Percentiles rank a stretch among this genome's conserved stretches.
Evolutionary conservation across 148 eudicot species (phyloP).

Genomic region (Rhododendron ovatum): DNA sequence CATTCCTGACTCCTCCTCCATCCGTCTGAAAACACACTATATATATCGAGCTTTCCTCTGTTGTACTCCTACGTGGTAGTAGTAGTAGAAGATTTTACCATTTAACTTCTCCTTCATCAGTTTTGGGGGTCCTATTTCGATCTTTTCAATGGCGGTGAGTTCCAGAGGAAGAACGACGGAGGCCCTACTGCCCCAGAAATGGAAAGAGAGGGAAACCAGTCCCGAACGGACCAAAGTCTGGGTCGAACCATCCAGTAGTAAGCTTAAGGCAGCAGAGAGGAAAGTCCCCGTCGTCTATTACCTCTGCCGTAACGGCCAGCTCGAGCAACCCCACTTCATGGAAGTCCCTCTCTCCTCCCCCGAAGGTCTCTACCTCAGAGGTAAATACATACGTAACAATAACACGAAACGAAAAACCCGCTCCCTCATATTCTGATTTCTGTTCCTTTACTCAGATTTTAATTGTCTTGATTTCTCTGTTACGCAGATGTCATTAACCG

Average conservation of each 20-base stretch:
- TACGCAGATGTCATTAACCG: constrained; percentile 68
- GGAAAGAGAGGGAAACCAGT: constrained; percentile 32
- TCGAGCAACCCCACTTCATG: constrained; percentile 81
- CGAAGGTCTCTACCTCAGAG: constrained; percentile 60
- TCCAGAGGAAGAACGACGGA: constrained; percentile 28
- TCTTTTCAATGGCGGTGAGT: constrained; percentile 29
- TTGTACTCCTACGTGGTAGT: too few relatives aligned
- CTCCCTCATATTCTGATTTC: neutral
- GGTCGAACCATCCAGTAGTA: constrained; percentile 28
- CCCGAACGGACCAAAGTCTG: constrained; percentile 45
- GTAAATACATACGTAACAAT: constrained; percentile 2
- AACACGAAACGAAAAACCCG: too few relatives aligned
- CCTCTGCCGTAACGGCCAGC: constrained; percentile 63
- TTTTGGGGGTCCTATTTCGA: neutral
- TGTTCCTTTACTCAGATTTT: neutral
- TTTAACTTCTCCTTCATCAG: too few relatives aligned
- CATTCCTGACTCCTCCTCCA: neutral
- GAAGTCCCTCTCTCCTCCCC: constrained; percentile 65
- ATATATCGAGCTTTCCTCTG: neutral
- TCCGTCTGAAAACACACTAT: neutral
- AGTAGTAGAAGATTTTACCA: neutral
- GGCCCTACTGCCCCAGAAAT: constrained; percentile 21
- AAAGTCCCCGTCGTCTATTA: constrained; percentile 63
- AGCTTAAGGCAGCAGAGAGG: constrained; percentile 6
- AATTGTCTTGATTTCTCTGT: neutral